Base-by-base conservation (phyloP, 768 basidiomycete genomes). In the Lentinula sp. region DNA sequence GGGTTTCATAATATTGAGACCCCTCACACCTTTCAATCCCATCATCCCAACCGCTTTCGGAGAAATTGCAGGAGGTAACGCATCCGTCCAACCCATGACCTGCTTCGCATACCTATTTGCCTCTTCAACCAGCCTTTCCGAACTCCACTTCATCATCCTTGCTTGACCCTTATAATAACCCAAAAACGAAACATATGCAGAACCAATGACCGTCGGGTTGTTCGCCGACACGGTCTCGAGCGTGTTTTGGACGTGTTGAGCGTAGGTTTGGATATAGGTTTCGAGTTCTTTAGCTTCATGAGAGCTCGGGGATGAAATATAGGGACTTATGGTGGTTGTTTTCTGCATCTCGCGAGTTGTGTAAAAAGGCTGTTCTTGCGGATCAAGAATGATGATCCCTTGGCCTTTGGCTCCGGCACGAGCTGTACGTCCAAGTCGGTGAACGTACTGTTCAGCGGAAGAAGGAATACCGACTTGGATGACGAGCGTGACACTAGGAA, bases 361-460 rank as follows among this genome's bases (percentile, higher is more conserved):
- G 6, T 86, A 70, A 74, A 88, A 87, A 51, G 70, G 72, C 21
- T 70, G 60, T 64, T 89, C 87, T 37, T 71, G 73, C 5, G 76
- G 76, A 42, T 80, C 76, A 54, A 88, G 77, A 43, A 88, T 71
- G 48, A 88, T 65, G 57, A 84, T 75, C 2, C 86, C 85, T 42
- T 76, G 78, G 0, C 89, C 88, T 5, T 79, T 74, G 50, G 83
- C 75, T 5, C 89, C 89, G 0, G 89, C 89, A 48, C 89, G 83
- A 10, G 89, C 89, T 16, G 89, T 91, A 51, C 89, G 82, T 13
- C 89, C 89, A 6, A 91, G 84, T 21, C 89, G 82, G 66, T 91
- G 89, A 59, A 91, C 85, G 71, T 91, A 91, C 68, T 90, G 88
- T 66, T 90, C 89, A 28, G 84, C 78, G 59, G 85, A 80, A 0